Evolutionary conservation across 192 early-diverging fungal species (phyloP).

Genomic region (Rhizophlyctis rosea): DNA sequence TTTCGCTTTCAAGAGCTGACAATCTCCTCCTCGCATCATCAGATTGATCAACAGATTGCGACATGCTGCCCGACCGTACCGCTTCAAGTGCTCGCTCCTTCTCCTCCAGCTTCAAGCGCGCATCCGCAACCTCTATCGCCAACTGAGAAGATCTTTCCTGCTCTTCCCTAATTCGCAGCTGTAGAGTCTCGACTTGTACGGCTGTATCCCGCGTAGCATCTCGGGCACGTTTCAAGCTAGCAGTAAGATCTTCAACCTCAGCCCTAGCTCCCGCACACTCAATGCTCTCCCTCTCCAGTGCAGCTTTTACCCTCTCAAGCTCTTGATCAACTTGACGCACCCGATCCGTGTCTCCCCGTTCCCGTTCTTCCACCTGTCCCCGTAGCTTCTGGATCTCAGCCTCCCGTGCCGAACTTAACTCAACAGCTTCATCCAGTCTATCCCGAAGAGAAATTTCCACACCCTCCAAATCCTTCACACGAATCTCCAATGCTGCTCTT

Average conservation of each 20-base stretch:
- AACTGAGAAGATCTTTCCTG: background rate
- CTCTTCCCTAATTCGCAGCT: slow-evolving; percentile 1
- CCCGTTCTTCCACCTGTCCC: background rate
- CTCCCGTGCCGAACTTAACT: background rate
- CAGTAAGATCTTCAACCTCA: background rate
- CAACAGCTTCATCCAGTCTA: slow-evolving; percentile 1
- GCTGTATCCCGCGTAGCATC: background rate
- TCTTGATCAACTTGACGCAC: background rate
- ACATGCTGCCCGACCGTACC: background rate
- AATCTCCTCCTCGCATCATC: background rate
- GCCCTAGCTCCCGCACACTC: background rate
- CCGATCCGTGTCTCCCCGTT: background rate
- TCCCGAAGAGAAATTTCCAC: slow-evolving; percentile 1
- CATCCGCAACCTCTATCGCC: slow-evolving; percentile 1
- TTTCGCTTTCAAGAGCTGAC: background rate
- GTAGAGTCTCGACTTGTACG: background rate
- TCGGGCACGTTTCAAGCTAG: background rate
- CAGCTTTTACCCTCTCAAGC: background rate
- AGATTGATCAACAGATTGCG: background rate
- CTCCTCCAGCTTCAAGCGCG: slow-evolving; percentile 1
- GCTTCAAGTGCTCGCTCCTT: slow-evolving; percentile 3
- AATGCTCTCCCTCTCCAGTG: background rate
- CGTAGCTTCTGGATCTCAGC: background rate
- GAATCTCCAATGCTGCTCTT: background rate
- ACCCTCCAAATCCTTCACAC: background rate